Evolutionary conservation across 108 stramenopile species (phyloP).

Genomic region (Mayamaea pseudoterrestris): DNA sequence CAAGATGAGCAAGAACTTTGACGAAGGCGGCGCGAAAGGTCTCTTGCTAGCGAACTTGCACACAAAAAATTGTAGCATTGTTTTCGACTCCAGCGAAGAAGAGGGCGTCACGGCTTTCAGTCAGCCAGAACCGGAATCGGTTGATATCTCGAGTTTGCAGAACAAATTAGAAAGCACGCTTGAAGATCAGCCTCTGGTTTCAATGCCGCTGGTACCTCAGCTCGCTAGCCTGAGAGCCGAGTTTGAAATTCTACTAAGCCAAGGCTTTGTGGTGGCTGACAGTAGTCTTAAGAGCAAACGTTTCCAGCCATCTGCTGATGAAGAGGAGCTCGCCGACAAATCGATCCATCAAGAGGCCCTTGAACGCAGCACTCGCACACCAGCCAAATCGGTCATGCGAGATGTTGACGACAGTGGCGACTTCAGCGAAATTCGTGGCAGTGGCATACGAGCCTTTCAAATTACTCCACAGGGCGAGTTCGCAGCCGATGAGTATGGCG

Average conservation of each 20-base stretch:
- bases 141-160: conserved; percentile 51
- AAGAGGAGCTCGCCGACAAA: conserved; percentile 70
- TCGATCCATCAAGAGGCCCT: conserved; percentile 69
- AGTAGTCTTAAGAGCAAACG: neutral
- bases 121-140: conserved; percentile 15
- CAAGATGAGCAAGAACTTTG: conserved; percentile 95
- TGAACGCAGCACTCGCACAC: conserved; percentile 56
- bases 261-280: conserved; percentile 41
- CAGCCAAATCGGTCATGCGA: conserved; percentile 8
- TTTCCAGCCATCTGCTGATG: conserved; percentile 44
- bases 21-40: conserved; percentile 96
- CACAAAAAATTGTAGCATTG: conserved; percentile 70
- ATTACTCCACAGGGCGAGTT: conserved; percentile 20
- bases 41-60: conserved; percentile 88
- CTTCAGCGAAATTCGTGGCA: no score
- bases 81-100: conserved; percentile 56
- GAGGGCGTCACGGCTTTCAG: conserved; percentile 9
- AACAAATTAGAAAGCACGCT: conserved; percentile 11
- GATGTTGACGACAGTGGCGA: no score
- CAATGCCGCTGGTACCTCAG: conserved; percentile 73
- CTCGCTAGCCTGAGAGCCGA: conserved; percentile 50
- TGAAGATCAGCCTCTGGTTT: no score
- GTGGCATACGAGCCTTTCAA: no score
- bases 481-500: conserved; percentile 28
- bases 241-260: conserved; percentile 35